Evolutionary conservation across 2,329 filamentous ascomycete species (phyloP), one percentile per base, ranked within the genome.

Genomic region (Dryadomyces quercus-mongolicae): DNA sequence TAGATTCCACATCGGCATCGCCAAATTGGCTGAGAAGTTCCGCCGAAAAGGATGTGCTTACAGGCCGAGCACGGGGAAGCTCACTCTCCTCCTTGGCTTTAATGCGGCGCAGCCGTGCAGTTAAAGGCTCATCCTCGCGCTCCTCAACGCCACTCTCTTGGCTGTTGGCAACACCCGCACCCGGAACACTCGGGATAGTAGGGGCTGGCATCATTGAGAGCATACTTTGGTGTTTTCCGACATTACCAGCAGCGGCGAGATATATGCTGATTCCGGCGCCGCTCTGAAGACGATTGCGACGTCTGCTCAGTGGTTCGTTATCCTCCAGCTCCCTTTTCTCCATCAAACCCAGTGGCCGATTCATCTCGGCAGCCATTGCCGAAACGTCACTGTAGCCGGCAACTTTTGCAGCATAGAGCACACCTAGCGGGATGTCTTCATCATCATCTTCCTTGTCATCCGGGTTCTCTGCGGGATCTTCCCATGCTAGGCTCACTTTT

Each of bases 401-500:
- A 8, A 78, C 74, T 58, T 80, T 81, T 44, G 74, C 75, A 0
- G 85, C 82, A 61, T 80, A 88, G 16, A 98, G 75, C 60, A 97
- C 74, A 12, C 86, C 93, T 5, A 98, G 74, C 0, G 93, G 93
- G 1, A 95, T 84, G 62, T 97, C 92, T 53, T 92, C 88, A 59
- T 95, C 89, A 57, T 95, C 88, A 13, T 82, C 81, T 0, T 74
- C 75, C 2, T 70, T 68, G 22, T 73, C 71, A 20, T 63, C 66
- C 2, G 65, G 62, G 54, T 78, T 73, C 8, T 73, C 71, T 13
- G 71, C 69, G 1, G 77, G 77, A 51, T 86, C 85, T 68, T 97
- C 91, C 93, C 93, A 98, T 1, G 92, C 93, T 38, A 98, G 75
- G 56, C 88, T 88, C 38, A 95, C 82, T 55, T 84, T 86, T 63